Conservation (phyloP, 2,329 filamentous ascomycete genomes). For the Colletotrichum tofieldiae region DNA sequence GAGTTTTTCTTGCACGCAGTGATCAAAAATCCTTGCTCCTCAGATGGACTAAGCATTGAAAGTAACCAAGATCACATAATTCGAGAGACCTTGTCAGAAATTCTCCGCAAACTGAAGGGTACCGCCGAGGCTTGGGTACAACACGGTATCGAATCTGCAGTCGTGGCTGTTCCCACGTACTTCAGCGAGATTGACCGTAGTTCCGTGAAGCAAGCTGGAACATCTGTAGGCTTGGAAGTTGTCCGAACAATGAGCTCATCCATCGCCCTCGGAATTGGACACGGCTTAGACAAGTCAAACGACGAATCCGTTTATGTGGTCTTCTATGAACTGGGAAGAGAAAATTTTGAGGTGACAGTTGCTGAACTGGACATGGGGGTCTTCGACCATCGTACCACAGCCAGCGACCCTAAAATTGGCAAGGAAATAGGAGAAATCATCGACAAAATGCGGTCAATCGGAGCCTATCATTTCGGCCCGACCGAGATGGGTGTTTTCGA, state of each 20-base stretch:
- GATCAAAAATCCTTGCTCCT: neutral
- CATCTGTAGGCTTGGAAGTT: neutral
- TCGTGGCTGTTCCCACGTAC: slow-evolving; percentile 3
- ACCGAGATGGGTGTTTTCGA: neutral
- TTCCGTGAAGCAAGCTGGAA: neutral
- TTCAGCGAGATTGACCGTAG: neutral
- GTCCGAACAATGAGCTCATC: neutral
- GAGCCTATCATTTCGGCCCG: neutral
- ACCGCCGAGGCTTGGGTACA: neutral
- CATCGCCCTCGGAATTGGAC: neutral
- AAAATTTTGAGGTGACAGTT: slow-evolving; percentile 6
- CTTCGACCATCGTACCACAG: neutral
- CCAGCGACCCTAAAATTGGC: neutral
- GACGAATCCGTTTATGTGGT: neutral
- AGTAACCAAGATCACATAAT: neutral
- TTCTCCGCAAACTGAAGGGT: neutral
- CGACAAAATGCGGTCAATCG: neutral
- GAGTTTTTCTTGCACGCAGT: slow-evolving; percentile 9
- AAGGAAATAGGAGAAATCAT: neutral
- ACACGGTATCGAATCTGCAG: neutral
- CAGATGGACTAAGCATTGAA: accelerated
- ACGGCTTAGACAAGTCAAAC: slow-evolving; percentile 6
- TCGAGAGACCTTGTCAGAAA: neutral
- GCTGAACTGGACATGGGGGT: slow-evolving; percentile 15
- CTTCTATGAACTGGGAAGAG: slow-evolving; percentile 9